phyloP scores from a whole-genome alignment of 495 filamentous ascomycete species.

The Cairneyella variabilis region DNA sequence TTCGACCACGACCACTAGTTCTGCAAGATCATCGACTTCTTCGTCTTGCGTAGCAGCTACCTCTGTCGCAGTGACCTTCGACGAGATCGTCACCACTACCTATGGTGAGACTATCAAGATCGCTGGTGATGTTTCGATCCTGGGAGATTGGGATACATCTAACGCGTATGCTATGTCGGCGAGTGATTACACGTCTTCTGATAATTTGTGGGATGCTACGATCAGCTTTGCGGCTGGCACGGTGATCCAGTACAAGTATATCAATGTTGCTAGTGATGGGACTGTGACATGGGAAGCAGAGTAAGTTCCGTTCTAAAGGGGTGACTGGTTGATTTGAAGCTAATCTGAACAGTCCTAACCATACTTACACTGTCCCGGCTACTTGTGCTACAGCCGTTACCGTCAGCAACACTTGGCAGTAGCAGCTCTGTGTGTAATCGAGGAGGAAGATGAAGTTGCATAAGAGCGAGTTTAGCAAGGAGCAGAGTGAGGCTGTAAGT shows the following conservation, averaged over 20 bases:
- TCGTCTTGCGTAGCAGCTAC: conserved; percentile 32
- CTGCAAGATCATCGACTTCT: conserved; percentile 40
- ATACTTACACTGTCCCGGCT: conserved; percentile 49
- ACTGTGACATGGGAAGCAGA: conserved; percentile 57
- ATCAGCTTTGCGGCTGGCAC: conserved; percentile 36
- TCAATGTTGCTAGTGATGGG: conserved; percentile 51
- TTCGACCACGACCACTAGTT: conserved; percentile 36
- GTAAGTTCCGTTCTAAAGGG: too few relatives aligned
- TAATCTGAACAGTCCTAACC: conserved; percentile 67
- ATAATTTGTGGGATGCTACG: conserved; percentile 32
- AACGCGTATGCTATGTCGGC: conserved; percentile 24
- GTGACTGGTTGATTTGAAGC: too few relatives aligned
- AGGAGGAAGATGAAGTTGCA: background rate
- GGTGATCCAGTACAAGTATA: conserved; percentile 64
- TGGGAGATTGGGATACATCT: conserved; percentile 27
- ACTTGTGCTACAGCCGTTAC: conserved; percentile 42
- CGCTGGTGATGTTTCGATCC: conserved; percentile 26
- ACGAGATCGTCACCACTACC: conserved; percentile 39
- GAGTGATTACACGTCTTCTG: conserved; percentile 23
- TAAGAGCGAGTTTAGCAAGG: background rate
- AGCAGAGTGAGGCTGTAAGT: background rate
- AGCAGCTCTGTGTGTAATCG: background rate
- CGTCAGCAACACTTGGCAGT: conserved; percentile 37
- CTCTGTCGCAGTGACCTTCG: conserved; percentile 32
- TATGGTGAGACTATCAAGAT: conserved; percentile 47